phyloP scores from a whole-genome alignment of 1,284 basidiomycete genomes.

The Boletellus sp. region DNA sequence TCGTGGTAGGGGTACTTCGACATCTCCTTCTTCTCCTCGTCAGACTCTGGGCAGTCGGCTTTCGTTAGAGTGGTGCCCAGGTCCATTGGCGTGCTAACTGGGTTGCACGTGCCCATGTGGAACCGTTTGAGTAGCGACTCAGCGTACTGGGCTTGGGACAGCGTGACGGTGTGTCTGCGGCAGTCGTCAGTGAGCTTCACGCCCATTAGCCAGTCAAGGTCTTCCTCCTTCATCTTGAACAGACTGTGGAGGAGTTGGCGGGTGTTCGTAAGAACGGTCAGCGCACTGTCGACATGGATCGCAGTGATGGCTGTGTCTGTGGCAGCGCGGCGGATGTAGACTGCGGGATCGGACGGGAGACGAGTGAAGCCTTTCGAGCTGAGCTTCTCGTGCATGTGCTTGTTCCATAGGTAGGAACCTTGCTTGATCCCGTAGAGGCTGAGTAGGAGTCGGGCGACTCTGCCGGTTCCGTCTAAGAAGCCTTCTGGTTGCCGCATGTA shows the following conservation, averaged over 20 bases:
- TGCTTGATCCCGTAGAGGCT: conserved; percentile 11
- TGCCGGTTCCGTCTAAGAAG: conserved; percentile 2
- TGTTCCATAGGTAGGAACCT: conserved; percentile 10
- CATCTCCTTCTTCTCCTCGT: background rate
- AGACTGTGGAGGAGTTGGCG: background rate
- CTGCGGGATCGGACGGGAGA: background rate
- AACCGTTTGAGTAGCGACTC: background rate
- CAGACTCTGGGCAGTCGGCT: background rate
- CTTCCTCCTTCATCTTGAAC: conserved; percentile 7
- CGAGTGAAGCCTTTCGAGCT: background rate
- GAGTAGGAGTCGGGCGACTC: background rate
- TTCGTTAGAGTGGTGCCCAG: background rate
- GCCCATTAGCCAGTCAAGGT: conserved; percentile 4
- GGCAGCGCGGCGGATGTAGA: background rate
- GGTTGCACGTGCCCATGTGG: background rate
- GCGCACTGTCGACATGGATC: conserved; percentile 9
- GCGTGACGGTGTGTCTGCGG: background rate
- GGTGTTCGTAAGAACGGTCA: background rate
- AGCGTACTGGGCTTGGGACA: conserved; percentile 2
- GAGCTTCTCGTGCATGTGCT: conserved; percentile 5
- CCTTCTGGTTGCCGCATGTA: conserved; percentile 10
- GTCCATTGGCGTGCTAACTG: background rate
- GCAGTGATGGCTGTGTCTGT: conserved; percentile 1
- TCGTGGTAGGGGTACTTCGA: background rate
- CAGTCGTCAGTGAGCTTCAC: background rate